Percentiles rank a stretch among this genome's conserved stretches.
Conservation (phyloP, 345 rosid species). For the Turritis glabra region DNA sequence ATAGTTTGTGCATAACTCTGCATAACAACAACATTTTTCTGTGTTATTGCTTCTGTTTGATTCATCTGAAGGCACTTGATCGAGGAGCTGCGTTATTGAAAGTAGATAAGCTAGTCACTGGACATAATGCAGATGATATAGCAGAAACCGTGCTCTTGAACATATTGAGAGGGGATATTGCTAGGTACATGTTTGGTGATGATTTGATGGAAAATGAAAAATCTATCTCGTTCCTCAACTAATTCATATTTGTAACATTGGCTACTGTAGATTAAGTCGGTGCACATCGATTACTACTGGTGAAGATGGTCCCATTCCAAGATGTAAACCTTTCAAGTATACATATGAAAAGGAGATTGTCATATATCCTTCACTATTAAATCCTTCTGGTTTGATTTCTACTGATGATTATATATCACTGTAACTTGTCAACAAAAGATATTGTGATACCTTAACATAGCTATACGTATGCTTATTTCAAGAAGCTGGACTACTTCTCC, state of each 20-base stretch:
- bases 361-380: conserved; percentile 68
- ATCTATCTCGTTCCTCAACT: neutral
- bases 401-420: neutral
- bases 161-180: conserved; percentile 90
- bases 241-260: neutral
- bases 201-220: neutral
- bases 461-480: conserved; percentile 93
- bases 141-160: conserved; percentile 93
- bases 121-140: conserved; percentile 97
- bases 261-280: conserved; percentile 67
- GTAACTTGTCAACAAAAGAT: neutral
- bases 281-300: conserved; percentile 90
- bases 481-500: conserved; percentile 97
- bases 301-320: conserved; percentile 94
- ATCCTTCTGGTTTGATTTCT: conserved; percentile 7
- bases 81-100: conserved; percentile 84
- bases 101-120: conserved; percentile 90
- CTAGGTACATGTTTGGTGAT: conserved; percentile 53
- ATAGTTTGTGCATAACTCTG: neutral
- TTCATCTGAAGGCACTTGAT: conserved; percentile 74
- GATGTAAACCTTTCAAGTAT: conserved; percentile 96
- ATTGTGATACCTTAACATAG: conserved; percentile 54
- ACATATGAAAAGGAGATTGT: conserved; percentile 97
- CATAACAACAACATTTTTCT: neutral
- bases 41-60: neutral